Conservation (phyloP, 2,329 filamentous ascomycete species). For the Penicillium sp. region DNA sequence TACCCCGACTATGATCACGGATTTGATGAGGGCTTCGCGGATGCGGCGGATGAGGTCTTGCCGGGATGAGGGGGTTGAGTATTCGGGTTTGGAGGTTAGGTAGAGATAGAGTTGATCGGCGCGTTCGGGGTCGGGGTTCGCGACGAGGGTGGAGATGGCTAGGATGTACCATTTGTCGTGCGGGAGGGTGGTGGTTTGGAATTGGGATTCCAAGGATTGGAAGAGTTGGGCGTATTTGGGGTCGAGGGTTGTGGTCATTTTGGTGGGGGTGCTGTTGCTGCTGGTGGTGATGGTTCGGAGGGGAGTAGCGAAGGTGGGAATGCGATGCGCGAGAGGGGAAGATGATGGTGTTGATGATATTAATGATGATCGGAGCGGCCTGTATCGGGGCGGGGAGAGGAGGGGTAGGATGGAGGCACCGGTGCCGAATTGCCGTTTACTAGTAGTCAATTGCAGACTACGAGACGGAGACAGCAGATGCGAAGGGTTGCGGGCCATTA, state of each 20-base stretch:
- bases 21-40: constrained; percentile 53
- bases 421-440: too few relatives aligned
- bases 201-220: constrained; percentile 23
- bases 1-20: constrained; percentile 51
- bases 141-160: constrained; percentile 39
- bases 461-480: too few relatives aligned
- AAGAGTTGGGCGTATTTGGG: constrained; percentile 26
- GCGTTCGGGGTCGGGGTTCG: constrained; percentile 46
- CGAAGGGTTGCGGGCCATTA: too few relatives aligned
- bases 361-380: too few relatives aligned
- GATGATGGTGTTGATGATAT: too few relatives aligned
- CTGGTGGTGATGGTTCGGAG: too few relatives aligned
- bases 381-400: too few relatives aligned
- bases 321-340: too few relatives aligned
- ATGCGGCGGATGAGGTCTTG: constrained; percentile 32
- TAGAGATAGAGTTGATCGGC: constrained; percentile 49
- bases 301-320: too few relatives aligned
- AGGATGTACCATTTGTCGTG: constrained; percentile 30
- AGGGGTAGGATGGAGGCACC: too few relatives aligned
- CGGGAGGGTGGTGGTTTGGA: constrained; percentile 21
- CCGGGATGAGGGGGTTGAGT: constrained; percentile 24
- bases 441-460: too few relatives aligned
- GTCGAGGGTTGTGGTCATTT: too few relatives aligned
- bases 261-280: constrained; percentile 20
- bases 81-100: constrained; percentile 45